phyloP scores from a whole-genome alignment of 305 asterid genomes.

The Ajuga reptans region DNA sequence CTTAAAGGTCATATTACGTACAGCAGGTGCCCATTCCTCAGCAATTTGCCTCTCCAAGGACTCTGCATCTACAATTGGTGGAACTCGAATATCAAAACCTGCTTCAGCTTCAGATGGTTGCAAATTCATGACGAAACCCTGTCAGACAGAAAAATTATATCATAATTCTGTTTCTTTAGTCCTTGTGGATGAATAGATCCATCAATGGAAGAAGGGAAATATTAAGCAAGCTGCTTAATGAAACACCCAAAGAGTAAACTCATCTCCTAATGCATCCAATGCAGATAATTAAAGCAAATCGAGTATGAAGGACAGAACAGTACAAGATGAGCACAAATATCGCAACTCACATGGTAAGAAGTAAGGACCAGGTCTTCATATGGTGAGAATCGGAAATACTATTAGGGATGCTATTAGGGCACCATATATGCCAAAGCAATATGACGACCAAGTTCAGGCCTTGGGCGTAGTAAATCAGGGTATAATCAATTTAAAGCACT shows the following conservation, averaged over 20 bases:
- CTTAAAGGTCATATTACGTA: conserved; percentile 86
- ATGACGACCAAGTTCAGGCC: not conserved
- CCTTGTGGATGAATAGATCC: not conserved
- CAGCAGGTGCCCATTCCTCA: conserved; percentile 95
- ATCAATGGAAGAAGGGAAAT: not conserved
- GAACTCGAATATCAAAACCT: conserved; percentile 88
- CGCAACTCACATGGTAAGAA: not conserved
- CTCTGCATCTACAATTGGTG: conserved; percentile 66
- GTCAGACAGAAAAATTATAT: conserved; percentile 4
- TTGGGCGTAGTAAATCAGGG: not conserved
- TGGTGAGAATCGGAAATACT: not conserved
- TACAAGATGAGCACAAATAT: not conserved
- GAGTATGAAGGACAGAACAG: not conserved
- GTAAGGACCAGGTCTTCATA: not conserved
- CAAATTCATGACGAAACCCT: conserved; percentile 95
- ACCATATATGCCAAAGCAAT: not conserved
- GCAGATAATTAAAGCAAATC: conserved; percentile 5
- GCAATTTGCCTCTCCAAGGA: conserved; percentile 75
- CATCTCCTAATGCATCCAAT: not conserved
- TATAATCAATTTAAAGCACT: not conserved
- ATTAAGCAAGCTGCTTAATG: not conserved
- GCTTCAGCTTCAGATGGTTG: conserved; percentile 98
- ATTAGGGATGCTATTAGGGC: not conserved
- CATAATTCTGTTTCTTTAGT: not conserved
- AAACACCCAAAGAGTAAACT: not conserved